Percentiles rank a stretch among this genome's conserved stretches.
These are phyloP conservation scores for Penicillium vulpinum DNA, from an alignment of 2,329 filamentous ascomycete species.

Conservation along the genomic window DNA sequence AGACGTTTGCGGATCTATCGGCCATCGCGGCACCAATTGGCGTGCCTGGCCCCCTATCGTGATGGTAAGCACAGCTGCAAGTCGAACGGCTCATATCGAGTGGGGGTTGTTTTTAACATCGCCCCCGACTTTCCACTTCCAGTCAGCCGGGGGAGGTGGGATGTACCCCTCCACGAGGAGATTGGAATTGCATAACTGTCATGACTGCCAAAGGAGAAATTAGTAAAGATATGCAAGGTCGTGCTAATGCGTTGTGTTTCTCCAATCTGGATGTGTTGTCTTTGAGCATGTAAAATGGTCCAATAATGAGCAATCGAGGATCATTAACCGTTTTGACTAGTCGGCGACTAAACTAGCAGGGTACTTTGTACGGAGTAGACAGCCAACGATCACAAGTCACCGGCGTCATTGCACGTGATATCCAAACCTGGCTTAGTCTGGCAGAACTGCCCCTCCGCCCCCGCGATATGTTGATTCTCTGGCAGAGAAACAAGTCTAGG, in stretches of 20 bases:
- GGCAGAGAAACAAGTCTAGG: constrained; percentile 1
- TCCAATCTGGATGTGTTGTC: background rate
- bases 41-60: background rate
- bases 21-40: constrained; percentile 10
- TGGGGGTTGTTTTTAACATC: background rate
- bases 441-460: constrained; percentile 13
- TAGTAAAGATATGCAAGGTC: constrained; percentile 1
- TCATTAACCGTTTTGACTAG: background rate
- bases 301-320: background rate
- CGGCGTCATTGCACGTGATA: background rate
- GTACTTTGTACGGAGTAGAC: too few species aligned
- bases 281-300: background rate
- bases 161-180: background rate
- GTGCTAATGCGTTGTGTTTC: background rate
- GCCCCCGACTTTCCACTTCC: background rate
- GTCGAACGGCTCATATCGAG: background rate
- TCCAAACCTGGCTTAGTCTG: constrained; percentile 10
- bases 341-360: background rate
- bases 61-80: background rate
- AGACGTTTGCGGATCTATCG: constrained; percentile 8
- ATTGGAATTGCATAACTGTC: background rate
- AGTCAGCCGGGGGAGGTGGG: background rate
- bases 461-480: constrained; percentile 10
- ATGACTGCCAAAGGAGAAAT: background rate
- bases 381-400: too few species aligned